Base-by-base conservation (phyloP, 2,329 filamentous ascomycete genomes). In the Ceratocystiopsis minuta region DNA sequence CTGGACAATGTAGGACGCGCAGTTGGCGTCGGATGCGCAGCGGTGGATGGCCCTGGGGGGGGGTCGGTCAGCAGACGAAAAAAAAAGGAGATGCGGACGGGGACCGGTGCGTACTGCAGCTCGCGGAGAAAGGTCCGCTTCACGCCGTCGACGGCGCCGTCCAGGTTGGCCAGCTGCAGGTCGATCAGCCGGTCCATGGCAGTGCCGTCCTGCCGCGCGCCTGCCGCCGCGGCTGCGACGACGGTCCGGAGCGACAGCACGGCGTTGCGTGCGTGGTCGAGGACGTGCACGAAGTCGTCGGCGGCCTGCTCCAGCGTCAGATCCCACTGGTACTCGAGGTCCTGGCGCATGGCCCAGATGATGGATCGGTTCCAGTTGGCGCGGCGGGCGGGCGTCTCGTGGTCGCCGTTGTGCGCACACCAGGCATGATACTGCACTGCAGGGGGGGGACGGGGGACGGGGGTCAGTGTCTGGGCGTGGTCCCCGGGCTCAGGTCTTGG, bases 391-490 rank as follows among this genome's bases (percentile, higher is more conserved):
- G 17, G 17, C 14, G 33, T 36, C 6, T 7, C 6, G 28, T 42
- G 31, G 16, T 49, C 37, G 17, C 40, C 40, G 40, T 42, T 34
- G 31, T 38, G n/a, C 14, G 11, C 12, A n/a, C 40, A 42, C 31
- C 31, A 42, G 3, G 40, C 35, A n/a, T 38, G 17, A 17, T 38
- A 42, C 28, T 42, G 36, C 15, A 15, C 36, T 42, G 34, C n/a
- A n/a, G n/a, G n/a, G n/a, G n/a, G n/a, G n/a, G n/a, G n/a, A n/a
- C n/a, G n/a, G n/a, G n/a, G n/a, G n/a, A n/a, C n/a, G n/a, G n/a
- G n/a, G n/a, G n/a, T n/a, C n/a, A n/a, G n/a, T n/a, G n/a, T n/a
- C n/a, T n/a, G n/a, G n/a, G n/a, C n/a, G n/a, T n/a, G n/a, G n/a
- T n/a, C n/a, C n/a, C n/a, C 16, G 28, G 10, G n/a, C 12, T 34